Conservation (phyloP, 2,329 filamentous ascomycete genomes). For the Penicillium sumatraense region DNA sequence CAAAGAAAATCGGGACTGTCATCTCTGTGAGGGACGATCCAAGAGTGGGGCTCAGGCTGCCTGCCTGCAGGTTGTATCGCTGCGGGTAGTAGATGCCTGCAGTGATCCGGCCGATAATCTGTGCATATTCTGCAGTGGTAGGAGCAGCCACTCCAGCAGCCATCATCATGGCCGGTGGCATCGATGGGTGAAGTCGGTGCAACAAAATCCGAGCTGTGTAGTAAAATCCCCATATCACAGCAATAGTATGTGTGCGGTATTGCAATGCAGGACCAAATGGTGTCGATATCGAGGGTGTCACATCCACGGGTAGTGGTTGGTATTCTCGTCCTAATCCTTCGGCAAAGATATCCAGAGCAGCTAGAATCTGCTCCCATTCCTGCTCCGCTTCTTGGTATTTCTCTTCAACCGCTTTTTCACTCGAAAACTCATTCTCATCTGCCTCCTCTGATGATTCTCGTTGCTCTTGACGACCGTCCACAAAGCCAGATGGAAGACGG, state of each 20-base stretch:
- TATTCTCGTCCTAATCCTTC: conserved; percentile 74
- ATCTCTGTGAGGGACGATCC: conserved; percentile 83
- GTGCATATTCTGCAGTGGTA: conserved; percentile 72
- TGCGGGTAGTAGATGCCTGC: conserved; percentile 65
- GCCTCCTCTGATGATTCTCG: conserved; percentile 39
- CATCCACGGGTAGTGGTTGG: conserved; percentile 72
- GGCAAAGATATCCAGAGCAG: conserved; percentile 51
- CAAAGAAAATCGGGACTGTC: conserved; percentile 82
- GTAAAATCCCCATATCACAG: conserved; percentile 84
- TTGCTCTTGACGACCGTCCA: conserved; percentile 44
- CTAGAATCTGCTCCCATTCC: conserved; percentile 70
- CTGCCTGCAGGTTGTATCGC: conserved; percentile 37
- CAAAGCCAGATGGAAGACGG: conserved; percentile 57
- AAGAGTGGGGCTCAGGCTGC: conserved; percentile 73
- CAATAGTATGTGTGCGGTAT: conserved; percentile 86
- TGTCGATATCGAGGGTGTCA: conserved; percentile 63
- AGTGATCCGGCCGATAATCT: conserved; percentile 77
- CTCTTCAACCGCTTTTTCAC: conserved; percentile 43
- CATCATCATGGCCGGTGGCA: conserved; percentile 89
- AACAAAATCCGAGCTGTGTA: conserved; percentile 83
- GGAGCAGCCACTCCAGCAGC: conserved; percentile 78
- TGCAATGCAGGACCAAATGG: conserved; percentile 83
- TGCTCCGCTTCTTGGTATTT: conserved; percentile 70
- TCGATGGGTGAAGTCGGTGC: conserved; percentile 80
- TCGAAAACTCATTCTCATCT: conserved; percentile 57